Evolutionary conservation across 345 rosid genomes (phyloP).

Genomic region (Hypericum androsaemum): DNA sequence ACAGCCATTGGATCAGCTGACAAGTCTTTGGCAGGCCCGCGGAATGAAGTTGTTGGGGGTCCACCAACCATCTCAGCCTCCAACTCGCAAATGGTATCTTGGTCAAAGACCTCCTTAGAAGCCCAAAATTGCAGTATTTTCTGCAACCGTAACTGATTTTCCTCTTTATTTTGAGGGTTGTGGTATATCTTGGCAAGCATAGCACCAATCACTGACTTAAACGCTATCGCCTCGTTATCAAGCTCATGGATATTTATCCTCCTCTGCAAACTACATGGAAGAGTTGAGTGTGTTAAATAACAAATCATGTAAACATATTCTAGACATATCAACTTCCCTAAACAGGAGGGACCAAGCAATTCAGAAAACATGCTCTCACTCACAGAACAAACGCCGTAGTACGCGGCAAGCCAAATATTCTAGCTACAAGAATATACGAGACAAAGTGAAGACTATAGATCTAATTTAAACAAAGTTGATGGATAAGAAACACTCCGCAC

Average conservation of each 20-base stretch:
- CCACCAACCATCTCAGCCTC: constrained; percentile 87
- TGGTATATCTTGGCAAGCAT: constrained; percentile 89
- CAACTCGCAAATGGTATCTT: constrained; percentile 62
- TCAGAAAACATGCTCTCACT: too few relatives aligned
- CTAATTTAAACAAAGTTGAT: too few relatives aligned
- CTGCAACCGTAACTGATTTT: constrained; percentile 75
- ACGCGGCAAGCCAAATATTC: too few relatives aligned
- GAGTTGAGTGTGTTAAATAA: constrained; percentile 1
- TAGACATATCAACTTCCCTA: not conserved
- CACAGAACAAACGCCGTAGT: too few relatives aligned
- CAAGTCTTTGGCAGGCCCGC: constrained; percentile 45
- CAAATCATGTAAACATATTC: constrained; percentile 12
- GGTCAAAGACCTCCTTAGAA: constrained; percentile 86
- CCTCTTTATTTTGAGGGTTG: constrained; percentile 75
- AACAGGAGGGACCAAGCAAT: not conserved
- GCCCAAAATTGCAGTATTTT: constrained; percentile 95
- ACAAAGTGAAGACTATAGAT: too few relatives aligned
- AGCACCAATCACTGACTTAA: constrained; percentile 73
- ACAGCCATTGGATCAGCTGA: constrained; percentile 31
- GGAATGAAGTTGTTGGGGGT: constrained; percentile 39
- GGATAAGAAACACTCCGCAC: too few relatives aligned
- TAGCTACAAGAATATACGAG: too few relatives aligned
- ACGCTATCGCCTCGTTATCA: constrained; percentile 92
- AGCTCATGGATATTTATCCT: constrained; percentile 67
- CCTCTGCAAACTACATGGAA: constrained; percentile 62